phyloP scores from a whole-genome alignment of 306 rosid species.

The Lagenaria siceraria region DNA sequence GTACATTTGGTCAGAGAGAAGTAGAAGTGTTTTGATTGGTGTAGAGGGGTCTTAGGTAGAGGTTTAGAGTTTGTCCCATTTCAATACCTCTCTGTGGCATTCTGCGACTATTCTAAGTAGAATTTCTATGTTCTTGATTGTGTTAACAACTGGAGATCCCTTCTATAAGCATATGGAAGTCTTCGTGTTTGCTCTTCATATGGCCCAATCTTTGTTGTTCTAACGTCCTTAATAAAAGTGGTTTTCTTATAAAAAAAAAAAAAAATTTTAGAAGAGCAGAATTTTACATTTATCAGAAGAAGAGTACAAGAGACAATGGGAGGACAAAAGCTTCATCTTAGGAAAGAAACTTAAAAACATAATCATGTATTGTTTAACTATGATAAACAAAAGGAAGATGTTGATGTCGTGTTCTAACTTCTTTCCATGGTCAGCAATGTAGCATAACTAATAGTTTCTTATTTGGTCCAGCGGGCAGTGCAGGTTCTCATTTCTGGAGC shows the following conservation, averaged over 20 bases:
- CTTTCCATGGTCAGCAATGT: neutral
- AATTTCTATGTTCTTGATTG: neutral
- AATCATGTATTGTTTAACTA: neutral
- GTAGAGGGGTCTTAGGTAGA: neutral
- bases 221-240: neutral
- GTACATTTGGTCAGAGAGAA: neutral
- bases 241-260: neutral
- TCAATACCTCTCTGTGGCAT: neutral
- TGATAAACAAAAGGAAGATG: neutral
- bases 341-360: neutral
- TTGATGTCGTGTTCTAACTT: neutral
- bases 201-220: no score
- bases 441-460: slow-evolving; percentile 4
- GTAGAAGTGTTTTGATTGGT: neutral
- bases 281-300: neutral
- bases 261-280: neutral
- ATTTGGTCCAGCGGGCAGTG: slow-evolving; percentile 41
- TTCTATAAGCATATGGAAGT: no score
- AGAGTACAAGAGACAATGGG: neutral
- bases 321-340: neutral
- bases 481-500: slow-evolving; percentile 56
- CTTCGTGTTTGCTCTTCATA: no score
- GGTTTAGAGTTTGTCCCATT: neutral
- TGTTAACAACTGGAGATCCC: neutral
- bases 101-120: neutral